phyloP scores from a whole-genome alignment of 306 rosid species.

The Prunus padus region DNA sequence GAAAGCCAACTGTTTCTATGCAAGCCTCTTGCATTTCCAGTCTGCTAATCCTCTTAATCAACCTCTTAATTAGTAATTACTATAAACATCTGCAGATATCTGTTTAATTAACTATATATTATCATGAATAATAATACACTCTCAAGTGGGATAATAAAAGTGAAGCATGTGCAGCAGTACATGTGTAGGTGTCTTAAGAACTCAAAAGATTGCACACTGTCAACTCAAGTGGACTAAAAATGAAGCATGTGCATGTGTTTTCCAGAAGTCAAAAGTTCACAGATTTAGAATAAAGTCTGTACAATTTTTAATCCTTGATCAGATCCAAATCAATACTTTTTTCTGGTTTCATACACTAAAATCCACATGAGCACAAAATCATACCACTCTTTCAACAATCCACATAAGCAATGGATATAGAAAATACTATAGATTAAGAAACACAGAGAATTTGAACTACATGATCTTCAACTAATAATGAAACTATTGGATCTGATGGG shows the following conservation, averaged over 20 bases:
- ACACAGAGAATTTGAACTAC: not conserved
- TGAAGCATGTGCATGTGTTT: constrained; percentile 19
- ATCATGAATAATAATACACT: not conserved
- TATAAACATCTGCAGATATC: not conserved
- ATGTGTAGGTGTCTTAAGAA: constrained; percentile 2
- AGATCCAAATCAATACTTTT: constrained; percentile 19
- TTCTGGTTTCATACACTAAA: not conserved
- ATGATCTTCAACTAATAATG: constrained; percentile 27
- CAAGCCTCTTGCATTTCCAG: not conserved
- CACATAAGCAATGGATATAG: not conserved
- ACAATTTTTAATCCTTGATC: not conserved
- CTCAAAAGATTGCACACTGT: not conserved
- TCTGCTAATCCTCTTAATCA: not conserved
- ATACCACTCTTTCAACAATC: constrained; percentile 11
- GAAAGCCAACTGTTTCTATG: not conserved
- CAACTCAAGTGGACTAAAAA: not conserved
- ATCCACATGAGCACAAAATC: constrained; percentile 1
- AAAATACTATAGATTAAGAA: not conserved
- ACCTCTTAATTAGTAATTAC: not conserved
- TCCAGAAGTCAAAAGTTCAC: not conserved
- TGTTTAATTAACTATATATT: not conserved
- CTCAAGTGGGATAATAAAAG: not conserved
- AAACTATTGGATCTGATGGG: constrained; percentile 38
- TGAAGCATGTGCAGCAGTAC: not conserved
- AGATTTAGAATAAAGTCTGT: not conserved